Percentiles rank a stretch among this genome's conserved stretches.
Conservation (phyloP, 192 early-diverging fungal genomes). For the Coemansia sp. region DNA sequence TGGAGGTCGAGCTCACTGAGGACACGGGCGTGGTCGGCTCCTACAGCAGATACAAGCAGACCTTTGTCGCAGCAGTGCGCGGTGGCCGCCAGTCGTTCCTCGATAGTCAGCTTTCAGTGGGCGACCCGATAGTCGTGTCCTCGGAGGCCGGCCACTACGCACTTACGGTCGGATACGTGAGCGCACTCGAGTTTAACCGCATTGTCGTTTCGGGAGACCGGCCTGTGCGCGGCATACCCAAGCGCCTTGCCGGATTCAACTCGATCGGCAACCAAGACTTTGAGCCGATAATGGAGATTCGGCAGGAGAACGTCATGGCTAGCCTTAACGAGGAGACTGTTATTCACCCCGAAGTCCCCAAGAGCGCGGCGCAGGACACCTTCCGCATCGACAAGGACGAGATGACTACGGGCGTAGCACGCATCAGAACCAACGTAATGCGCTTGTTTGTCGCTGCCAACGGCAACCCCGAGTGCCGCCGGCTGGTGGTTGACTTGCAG, state of each 20-base stretch:
- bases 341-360: slow-evolving; percentile 28
- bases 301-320: slow-evolving; percentile 10
- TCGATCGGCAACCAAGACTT: slow-evolving; percentile 60
- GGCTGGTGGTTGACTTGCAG: slow-evolving; percentile 80
- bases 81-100: slow-evolving; percentile 28
- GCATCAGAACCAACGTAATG: slow-evolving; percentile 77
- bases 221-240: slow-evolving; percentile 67
- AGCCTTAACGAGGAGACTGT: slow-evolving; percentile 21
- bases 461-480: slow-evolving; percentile 60
- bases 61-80: slow-evolving; percentile 22
- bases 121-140: slow-evolving; percentile 85
- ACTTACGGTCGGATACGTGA: slow-evolving; percentile 76
- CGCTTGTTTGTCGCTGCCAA: slow-evolving; percentile 61
- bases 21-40: slow-evolving; percentile 33
- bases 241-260: slow-evolving; percentile 61
- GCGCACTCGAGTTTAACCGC: slow-evolving; percentile 50
- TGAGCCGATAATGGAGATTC: slow-evolving; percentile 46
- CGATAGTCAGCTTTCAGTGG: slow-evolving; percentile 53
- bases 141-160: slow-evolving; percentile 73
- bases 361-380: slow-evolving; percentile 31
- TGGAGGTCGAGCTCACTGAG: slow-evolving; percentile 24
- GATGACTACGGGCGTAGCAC: slow-evolving; percentile 65
- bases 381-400: slow-evolving; percentile 88
- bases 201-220: slow-evolving; percentile 66
- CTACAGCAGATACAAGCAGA: slow-evolving; percentile 36